These are phyloP conservation scores for Harringtonia aguacate DNA, from an alignment of 2,329 filamentous ascomycete species.

Conservation along the genomic window DNA sequence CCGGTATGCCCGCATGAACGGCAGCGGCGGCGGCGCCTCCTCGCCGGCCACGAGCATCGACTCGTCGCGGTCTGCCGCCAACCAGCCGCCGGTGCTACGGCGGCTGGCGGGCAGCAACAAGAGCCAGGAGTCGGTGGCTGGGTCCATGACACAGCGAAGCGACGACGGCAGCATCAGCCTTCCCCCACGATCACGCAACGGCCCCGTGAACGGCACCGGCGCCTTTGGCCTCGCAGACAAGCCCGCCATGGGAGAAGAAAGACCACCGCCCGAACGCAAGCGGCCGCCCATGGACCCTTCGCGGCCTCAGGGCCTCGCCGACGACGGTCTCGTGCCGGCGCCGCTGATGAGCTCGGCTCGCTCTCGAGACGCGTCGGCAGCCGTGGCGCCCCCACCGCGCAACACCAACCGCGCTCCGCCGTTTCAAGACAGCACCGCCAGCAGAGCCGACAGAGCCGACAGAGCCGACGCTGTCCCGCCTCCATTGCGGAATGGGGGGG, in stretches of 20 bases:
- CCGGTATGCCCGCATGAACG: no score
- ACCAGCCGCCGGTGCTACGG: slow-evolving; percentile 30
- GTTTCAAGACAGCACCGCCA: not conserved
- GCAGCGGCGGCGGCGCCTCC: no score
- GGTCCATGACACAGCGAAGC: slow-evolving; percentile 35
- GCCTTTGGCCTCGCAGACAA: slow-evolving; percentile 15
- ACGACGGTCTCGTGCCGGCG: slow-evolving; percentile 46
- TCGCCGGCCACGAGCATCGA: slow-evolving; percentile 44
- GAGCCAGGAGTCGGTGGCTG: slow-evolving; percentile 47
- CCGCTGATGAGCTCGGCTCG: slow-evolving; percentile 42
- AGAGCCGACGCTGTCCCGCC: slow-evolving; percentile 7
- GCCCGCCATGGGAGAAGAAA: slow-evolving; percentile 22
- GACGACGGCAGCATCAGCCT: slow-evolving; percentile 35
- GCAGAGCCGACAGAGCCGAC: not conserved
- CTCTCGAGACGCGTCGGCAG: slow-evolving; percentile 36
- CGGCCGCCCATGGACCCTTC: slow-evolving; percentile 56
- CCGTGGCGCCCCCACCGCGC: slow-evolving; percentile 33
- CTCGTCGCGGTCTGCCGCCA: slow-evolving; percentile 30
- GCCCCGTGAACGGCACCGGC: slow-evolving; percentile 13
- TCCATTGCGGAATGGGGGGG: slow-evolving; percentile 7
- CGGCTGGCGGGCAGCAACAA: slow-evolving; percentile 39
- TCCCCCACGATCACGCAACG: slow-evolving; percentile 43
- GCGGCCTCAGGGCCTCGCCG: slow-evolving; percentile 33
- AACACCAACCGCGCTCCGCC: slow-evolving; percentile 20
- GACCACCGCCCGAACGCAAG: slow-evolving; percentile 51